Evolutionary conservation across 495 filamentous ascomycete genomes (phyloP).

Genomic region (Podospora anserina): DNA sequence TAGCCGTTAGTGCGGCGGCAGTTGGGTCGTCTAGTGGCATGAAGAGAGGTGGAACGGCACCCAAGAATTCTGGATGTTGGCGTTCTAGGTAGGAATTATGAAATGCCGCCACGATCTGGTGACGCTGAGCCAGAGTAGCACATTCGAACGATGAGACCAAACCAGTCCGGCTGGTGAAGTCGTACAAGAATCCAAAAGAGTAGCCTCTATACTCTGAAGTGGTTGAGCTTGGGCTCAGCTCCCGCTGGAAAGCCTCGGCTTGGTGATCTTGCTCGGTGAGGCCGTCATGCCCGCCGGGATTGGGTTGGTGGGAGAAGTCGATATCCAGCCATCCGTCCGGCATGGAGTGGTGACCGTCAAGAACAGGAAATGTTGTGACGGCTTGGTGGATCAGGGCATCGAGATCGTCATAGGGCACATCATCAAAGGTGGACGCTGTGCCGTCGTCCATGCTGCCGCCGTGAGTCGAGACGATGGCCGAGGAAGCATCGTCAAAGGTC

Average conservation of each 20-base stretch:
- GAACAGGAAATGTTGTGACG: conserved; percentile 21
- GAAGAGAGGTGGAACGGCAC: conserved; percentile 5
- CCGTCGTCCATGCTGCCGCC: not conserved
- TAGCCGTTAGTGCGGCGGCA: not conserved
- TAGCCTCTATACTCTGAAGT: conserved; percentile 19
- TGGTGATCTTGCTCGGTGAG: not conserved
- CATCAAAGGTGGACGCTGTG: conserved; percentile 11
- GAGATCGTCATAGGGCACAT: conserved; percentile 21
- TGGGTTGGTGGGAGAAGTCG: conserved; percentile 13
- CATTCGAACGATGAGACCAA: conserved; percentile 35
- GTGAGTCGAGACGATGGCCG: conserved; percentile 10
- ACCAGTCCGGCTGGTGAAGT: conserved; percentile 33
- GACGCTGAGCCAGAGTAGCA: conserved; percentile 26
- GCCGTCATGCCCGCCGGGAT: not conserved
- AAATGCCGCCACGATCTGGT: conserved; percentile 27
- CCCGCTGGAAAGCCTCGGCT: conserved; percentile 7
- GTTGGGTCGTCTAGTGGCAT: not conserved
- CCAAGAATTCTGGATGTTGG: conserved; percentile 13
- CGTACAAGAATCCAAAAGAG: conserved; percentile 28
- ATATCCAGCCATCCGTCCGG: conserved; percentile 23
- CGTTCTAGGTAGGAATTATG: conserved; percentile 21
- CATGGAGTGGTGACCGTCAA: conserved; percentile 12
- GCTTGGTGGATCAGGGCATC: conserved; percentile 25
- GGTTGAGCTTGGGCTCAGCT: conserved; percentile 9
- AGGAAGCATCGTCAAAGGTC: not conserved